Conservation (phyloP, 495 filamentous ascomycete genomes). For the Poronia punctata region DNA sequence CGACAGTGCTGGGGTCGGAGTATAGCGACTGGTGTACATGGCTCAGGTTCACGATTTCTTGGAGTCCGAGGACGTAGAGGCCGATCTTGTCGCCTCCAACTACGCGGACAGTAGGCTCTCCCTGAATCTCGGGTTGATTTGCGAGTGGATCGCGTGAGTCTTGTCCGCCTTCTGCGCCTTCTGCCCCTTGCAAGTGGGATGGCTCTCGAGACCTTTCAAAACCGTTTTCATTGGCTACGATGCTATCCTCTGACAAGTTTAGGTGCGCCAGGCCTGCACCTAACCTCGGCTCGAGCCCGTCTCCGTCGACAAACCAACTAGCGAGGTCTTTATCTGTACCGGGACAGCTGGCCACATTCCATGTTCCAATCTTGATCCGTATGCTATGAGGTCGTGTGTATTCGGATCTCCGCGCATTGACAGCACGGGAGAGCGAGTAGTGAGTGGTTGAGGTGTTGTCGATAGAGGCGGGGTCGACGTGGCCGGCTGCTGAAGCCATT, state of each 20-base stretch:
- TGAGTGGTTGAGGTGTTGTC: conserved; percentile 32
- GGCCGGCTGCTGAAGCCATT: conserved; percentile 26
- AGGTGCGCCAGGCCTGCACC: conserved; percentile 51
- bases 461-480: conserved; percentile 28
- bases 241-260: conserved; percentile 29
- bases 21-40: conserved; percentile 57
- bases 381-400: conserved; percentile 65
- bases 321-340: conserved; percentile 81
- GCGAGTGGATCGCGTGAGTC: no score
- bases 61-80: conserved; percentile 83
- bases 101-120: conserved; percentile 24
- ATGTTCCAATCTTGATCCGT: conserved; percentile 79
- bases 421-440: conserved; percentile 41
- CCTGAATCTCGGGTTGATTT: no score
- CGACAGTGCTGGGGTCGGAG: conserved; percentile 59
- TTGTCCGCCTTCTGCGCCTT: conserved; percentile 25
- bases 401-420: conserved; percentile 67
- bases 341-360: conserved; percentile 84
- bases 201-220: no score
- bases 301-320: conserved; percentile 75
- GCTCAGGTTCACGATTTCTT: conserved; percentile 85
- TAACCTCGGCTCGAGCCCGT: conserved; percentile 45
- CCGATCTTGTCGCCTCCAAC: conserved; percentile 59
- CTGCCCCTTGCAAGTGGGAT: conserved; percentile 28
- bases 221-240: conserved; percentile 12